Conservation (phyloP, 768 basidiomycete species). For the Pleurotus djamor region DNA sequence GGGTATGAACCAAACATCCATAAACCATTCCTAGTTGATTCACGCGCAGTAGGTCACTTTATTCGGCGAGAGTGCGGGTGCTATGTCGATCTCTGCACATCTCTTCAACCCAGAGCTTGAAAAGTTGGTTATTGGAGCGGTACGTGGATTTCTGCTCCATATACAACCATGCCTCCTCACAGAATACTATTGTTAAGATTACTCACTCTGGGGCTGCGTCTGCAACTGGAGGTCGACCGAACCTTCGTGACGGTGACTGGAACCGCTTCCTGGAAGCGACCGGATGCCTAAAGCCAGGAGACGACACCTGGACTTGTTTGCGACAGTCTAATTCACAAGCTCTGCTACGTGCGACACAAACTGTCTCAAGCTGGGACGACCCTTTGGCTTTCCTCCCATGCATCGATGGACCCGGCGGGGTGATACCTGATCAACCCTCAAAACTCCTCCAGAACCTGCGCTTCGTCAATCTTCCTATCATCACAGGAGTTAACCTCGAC, state of each 20-base stretch:
- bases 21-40: too few relatives aligned
- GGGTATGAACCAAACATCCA: constrained; percentile 19
- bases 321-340: background rate
- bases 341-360: background rate
- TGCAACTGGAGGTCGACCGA: background rate
- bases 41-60: constrained; percentile 31
- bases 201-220: background rate
- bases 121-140: constrained; percentile 25
- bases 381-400: constrained; percentile 27
- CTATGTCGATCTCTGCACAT: constrained; percentile 36
- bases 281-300: background rate
- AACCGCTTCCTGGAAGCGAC: background rate
- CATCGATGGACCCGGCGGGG: constrained; percentile 36
- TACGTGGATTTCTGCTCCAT: constrained; percentile 12
- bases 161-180: background rate
- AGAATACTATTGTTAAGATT: background rate
- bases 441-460: constrained; percentile 18
- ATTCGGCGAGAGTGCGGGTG: constrained; percentile 49
- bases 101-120: constrained; percentile 27
- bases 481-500: constrained; percentile 40
- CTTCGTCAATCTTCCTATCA: constrained; percentile 36
- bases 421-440: constrained; percentile 37
- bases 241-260: background rate
- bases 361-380: background rate
- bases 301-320: background rate